Percentiles rank a stretch among this genome's conserved stretches.
Conservation (phyloP, 495 filamentous ascomycete genomes). For the Beverwykella pulmonaria region DNA sequence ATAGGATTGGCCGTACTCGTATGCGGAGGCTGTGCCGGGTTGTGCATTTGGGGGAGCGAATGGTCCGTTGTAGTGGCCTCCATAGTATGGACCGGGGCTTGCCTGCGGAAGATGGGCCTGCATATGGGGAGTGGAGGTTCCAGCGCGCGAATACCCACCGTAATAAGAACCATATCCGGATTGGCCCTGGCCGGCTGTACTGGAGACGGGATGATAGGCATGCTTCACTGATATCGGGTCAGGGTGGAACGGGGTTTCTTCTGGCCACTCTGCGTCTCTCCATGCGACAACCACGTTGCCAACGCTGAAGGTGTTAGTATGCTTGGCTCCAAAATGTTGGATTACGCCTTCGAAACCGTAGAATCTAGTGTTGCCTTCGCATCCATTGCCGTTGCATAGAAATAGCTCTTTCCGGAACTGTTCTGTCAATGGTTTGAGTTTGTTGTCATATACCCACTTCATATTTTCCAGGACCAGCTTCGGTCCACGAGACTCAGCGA, state of each 20-base stretch:
- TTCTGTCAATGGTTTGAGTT: slow-evolving; percentile 68
- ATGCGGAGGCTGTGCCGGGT: slow-evolving; percentile 17
- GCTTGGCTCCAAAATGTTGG: slow-evolving; percentile 80
- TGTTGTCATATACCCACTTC: slow-evolving; percentile 80
- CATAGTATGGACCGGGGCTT: slow-evolving; percentile 48
- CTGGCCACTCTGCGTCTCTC: slow-evolving; percentile 74
- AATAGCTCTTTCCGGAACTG: slow-evolving; percentile 67
- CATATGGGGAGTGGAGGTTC: slow-evolving; percentile 38
- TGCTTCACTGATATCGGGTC: slow-evolving; percentile 53
- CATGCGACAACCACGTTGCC: slow-evolving; percentile 73
- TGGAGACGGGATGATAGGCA: slow-evolving; percentile 39
- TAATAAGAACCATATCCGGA: slow-evolving; percentile 37
- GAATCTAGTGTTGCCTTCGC: slow-evolving; percentile 61
- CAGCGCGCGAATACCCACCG: slow-evolving; percentile 46
- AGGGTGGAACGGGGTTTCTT: slow-evolving; percentile 67
- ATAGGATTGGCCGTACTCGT: slow-evolving; percentile 31
- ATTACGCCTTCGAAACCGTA: slow-evolving; percentile 77
- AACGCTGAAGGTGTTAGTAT: slow-evolving; percentile 66
- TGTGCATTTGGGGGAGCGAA: slow-evolving; percentile 43
- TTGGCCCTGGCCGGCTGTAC: slow-evolving; percentile 8
- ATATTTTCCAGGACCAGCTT: slow-evolving; percentile 77
- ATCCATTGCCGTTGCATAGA: slow-evolving; percentile 63
- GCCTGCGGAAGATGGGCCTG: slow-evolving; percentile 42
- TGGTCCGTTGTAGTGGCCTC: slow-evolving; percentile 46
- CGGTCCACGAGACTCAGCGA: slow-evolving; percentile 48